A percentile compares a stretch with the other conserved stretches of the same genome.
These are phyloP conservation scores for Lachnellula subtilissima DNA, from an alignment of 2,329 filamentous ascomycete species.

Conservation along the genomic window DNA sequence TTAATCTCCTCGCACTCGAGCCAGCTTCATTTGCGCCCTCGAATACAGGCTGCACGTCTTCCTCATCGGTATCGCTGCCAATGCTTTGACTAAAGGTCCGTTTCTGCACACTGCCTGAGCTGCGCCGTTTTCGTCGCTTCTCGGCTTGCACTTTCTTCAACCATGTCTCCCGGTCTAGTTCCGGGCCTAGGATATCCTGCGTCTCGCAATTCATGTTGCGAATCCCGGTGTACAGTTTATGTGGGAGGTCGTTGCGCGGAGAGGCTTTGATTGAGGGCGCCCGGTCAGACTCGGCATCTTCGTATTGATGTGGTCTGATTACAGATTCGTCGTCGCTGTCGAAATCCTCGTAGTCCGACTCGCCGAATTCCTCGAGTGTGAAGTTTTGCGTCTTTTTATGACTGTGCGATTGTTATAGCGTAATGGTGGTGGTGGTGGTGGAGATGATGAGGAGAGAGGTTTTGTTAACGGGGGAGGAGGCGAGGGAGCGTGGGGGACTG, in stretches of 20 bases:
- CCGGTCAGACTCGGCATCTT: conserved; percentile 30
- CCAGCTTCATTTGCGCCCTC: conserved; percentile 29
- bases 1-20: conserved; percentile 29
- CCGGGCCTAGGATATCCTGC: conserved; percentile 3
- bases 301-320: conserved; percentile 30
- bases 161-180: conserved; percentile 25
- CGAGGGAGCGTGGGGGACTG: conserved; percentile 27
- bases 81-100: conserved; percentile 30
- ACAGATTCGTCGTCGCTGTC: conserved; percentile 26
- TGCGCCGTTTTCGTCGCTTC: conserved; percentile 27
- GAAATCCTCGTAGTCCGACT: conserved; percentile 26
- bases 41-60: conserved; percentile 28
- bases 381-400: conserved; percentile 27
- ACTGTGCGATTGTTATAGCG: conserved; percentile 3
- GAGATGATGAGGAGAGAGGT: conserved; percentile 9
- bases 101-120: conserved; percentile 29
- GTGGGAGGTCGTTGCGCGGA: conserved; percentile 19
- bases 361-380: conserved; percentile 29
- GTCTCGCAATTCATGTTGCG: conserved; percentile 21
- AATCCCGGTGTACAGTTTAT: conserved; percentile 15
- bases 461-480: conserved; percentile 17
- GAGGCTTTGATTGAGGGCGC: conserved; percentile 18
- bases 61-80: conserved; percentile 28
- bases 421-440: conserved; percentile 1
- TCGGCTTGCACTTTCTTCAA: conserved; percentile 19